Evolutionary conservation across 306 rosid species (phyloP).

Genomic region (Castanea sativa): DNA sequence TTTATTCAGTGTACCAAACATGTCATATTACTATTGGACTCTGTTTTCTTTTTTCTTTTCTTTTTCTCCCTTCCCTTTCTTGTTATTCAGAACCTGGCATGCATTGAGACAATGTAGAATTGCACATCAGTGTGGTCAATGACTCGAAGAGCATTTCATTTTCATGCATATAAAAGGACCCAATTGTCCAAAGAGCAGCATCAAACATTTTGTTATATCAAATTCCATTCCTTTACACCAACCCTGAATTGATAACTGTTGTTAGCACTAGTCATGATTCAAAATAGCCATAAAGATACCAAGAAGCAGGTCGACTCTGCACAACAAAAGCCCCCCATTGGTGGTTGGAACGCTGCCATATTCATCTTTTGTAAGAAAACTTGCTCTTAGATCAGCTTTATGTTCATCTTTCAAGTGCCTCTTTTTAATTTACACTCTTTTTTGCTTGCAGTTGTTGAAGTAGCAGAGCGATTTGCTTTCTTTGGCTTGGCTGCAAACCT

Average conservation of each 20-base stretch:
- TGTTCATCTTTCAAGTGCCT: background rate
- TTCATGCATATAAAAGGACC: too few species aligned
- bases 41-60: too few species aligned
- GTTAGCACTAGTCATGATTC: background rate
- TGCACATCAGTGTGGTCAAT: too few species aligned
- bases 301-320: background rate
- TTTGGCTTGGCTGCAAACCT: slow-evolving; percentile 41
- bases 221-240: too few species aligned
- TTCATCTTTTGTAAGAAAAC: slow-evolving; percentile 34
- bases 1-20: too few species aligned
- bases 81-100: too few species aligned
- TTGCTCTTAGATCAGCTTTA: background rate
- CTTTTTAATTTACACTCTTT: background rate
- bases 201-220: too few species aligned
- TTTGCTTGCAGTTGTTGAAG: slow-evolving; percentile 38
- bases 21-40: too few species aligned
- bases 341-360: slow-evolving; percentile 30
- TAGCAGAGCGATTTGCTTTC: slow-evolving; percentile 49
- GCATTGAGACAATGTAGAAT: too few species aligned
- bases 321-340: background rate
- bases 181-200: too few species aligned
- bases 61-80: too few species aligned
- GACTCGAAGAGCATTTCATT: too few species aligned
- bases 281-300: background rate
- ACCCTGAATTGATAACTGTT: background rate